Percentiles rank a stretch among this genome's conserved stretches.
Evolutionary conservation across 164 flowering plant genomes (phyloP).

Genomic region (Echeveria elegans): DNA sequence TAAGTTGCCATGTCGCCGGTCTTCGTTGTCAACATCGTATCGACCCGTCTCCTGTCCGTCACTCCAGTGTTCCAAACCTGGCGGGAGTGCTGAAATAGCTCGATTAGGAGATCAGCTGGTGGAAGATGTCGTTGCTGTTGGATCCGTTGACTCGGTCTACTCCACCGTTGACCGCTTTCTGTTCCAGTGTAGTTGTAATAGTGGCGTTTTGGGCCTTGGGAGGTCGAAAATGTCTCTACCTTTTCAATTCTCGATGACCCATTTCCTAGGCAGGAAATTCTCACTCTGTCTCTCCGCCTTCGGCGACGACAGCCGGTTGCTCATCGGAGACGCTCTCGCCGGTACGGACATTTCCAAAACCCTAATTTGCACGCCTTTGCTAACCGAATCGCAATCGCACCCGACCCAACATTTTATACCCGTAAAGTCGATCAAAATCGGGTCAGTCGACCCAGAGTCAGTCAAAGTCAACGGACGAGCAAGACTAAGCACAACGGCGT

Average conservation of each 20-base stretch:
- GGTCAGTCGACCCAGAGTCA: not conserved
- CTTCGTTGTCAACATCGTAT: not conserved
- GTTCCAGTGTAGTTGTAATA: not conserved
- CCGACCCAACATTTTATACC: not conserved
- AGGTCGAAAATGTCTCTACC: conserved; percentile 5
- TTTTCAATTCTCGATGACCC: not conserved
- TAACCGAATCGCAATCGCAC: not conserved
- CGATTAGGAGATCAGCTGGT: not conserved
- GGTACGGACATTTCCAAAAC: not conserved
- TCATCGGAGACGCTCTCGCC: conserved; percentile 1
- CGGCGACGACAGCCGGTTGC: not conserved
- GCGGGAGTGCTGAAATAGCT: not conserved
- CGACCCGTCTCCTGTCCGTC: not conserved
- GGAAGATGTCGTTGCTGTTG: not conserved
- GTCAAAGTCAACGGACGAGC: conserved; percentile 5
- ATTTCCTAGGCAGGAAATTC: not conserved
- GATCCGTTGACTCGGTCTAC: conserved; percentile 1
- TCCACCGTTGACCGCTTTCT: not conserved
- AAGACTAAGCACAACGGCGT: not conserved
- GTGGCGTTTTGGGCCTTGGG: conserved; percentile 5
- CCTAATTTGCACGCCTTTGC: not conserved
- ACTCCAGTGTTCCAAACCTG: conserved; percentile 4
- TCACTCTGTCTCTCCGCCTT: not conserved
- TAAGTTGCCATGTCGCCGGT: not conserved
- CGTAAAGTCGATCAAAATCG: not conserved